Conservation (phyloP, 441 rosid genomes). For the Jatropha podagrica region DNA sequence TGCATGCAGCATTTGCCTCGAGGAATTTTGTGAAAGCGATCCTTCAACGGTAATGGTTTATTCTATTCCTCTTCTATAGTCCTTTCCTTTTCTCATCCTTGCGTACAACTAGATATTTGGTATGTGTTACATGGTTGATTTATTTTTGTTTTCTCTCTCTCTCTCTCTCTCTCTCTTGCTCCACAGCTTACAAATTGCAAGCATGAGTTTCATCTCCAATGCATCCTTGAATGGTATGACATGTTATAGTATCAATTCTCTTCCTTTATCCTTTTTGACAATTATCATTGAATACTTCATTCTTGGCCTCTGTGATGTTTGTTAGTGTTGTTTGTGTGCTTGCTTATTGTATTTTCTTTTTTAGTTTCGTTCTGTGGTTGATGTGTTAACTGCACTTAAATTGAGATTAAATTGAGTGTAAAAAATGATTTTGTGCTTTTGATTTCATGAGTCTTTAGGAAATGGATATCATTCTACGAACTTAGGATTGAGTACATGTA, state of each 20-base stretch:
- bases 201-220: slow-evolving; percentile 96
- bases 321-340: neutral
- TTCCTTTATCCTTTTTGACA: neutral
- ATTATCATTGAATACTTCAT: neutral
- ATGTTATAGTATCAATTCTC: neutral
- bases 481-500: neutral
- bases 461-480: neutral
- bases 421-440: neutral
- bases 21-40: slow-evolving; percentile 67
- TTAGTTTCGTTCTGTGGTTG: neutral
- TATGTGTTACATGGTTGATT: neutral
- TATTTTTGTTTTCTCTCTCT: neutral
- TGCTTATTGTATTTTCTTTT: neutral
- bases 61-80: neutral
- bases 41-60: slow-evolving; percentile 66
- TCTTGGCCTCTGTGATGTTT: neutral
- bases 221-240: slow-evolving; percentile 86
- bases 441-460: neutral
- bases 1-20: slow-evolving; percentile 95
- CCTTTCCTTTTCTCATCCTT: neutral
- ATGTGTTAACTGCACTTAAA: neutral
- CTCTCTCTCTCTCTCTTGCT: neutral
- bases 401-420: neutral
- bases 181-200: slow-evolving; percentile 81
- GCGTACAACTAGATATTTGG: neutral